Base-by-base conservation (phyloP, 768 basidiomycete genomes). In the Lactifluus volemus region DNA sequence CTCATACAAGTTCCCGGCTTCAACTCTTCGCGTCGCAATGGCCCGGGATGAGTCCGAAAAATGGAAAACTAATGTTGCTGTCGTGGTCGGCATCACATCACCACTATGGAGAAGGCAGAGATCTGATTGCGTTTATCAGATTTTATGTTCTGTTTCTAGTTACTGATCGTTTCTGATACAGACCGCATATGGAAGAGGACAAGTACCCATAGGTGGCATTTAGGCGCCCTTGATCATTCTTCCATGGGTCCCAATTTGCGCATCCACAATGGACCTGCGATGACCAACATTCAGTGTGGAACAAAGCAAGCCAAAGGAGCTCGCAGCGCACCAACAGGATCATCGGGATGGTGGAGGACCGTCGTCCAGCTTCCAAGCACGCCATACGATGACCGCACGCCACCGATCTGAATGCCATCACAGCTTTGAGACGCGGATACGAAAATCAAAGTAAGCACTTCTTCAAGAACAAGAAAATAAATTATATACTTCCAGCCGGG, bases 351-450 rank as follows among this genome's bases (percentile, higher is more conserved):
- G 53, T 81, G 79, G 29, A 74, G 72, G 6, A 76, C 67, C 1
- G 80, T 81, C 6, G 80, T 80, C 79, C 81, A 81, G 9, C 72
- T 47, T 7, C 79, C 87, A 7, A 88, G 67, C 1, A 84, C 76
- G 17, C 87, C 86, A 68, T 73, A 83, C 8, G 72, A 71, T 4
- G 86, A 86, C 15, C 82, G 78, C 17, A 85, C 65, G 1, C 77
- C 81, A 15, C 88, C 86, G 14, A 88, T 60, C 58, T 85, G 83
- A 21, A 88, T 71, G 38, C 79, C 85, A 41, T 82, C 78, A n/a
- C 79, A 83, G 65, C 85, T 86, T 58, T 42, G 32, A 29, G 38
- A 57, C 6, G 12, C 10, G n/a, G 29, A 36, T n/a, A 19, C 4
- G 30, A 21, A 30, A 11, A 39, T 56, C 12, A 49, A 38, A 10